These are phyloP conservation scores for Mycena vulgaris DNA, from an alignment of 768 basidiomycete species.

Conservation along the genomic window DNA sequence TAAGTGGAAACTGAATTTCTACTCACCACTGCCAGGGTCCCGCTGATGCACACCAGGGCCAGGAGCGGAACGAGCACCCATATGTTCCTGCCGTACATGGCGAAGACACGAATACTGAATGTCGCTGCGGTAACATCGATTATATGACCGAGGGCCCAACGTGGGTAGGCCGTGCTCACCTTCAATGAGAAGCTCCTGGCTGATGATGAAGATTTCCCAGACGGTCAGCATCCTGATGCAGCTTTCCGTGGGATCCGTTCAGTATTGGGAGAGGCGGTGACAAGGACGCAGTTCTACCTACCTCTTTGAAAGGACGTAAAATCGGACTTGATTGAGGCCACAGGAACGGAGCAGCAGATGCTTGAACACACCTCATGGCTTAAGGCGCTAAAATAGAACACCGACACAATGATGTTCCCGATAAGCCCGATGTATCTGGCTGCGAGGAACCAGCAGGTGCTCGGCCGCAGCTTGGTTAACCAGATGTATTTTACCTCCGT, in stretches of 20 bases:
- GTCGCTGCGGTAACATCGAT: conserved; percentile 18
- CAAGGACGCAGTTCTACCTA: conserved; percentile 15
- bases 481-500: conserved; percentile 29
- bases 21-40: conserved; percentile 25
- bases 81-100: conserved; percentile 26
- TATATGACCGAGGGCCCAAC: conserved; percentile 13
- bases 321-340: conserved; percentile 16
- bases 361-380: conserved; percentile 26
- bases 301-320: conserved; percentile 22
- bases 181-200: conserved; percentile 24
- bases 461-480: conserved; percentile 26
- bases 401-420: conserved; percentile 22
- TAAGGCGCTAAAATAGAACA: conserved; percentile 20
- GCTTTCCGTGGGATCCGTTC: conserved; percentile 19
- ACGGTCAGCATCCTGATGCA: conserved; percentile 22
- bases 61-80: conserved; percentile 24
- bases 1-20: conserved; percentile 15
- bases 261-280: conserved; percentile 23
- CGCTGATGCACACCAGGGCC: conserved; percentile 13
- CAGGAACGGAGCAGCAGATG: conserved; percentile 20
- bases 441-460: conserved; percentile 30
- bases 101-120: conserved; percentile 25
- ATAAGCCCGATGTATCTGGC: conserved; percentile 24
- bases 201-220: conserved; percentile 25
- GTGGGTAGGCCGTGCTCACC: conserved; percentile 23